Conservation (phyloP, 2,329 filamentous ascomycete species). For the Cladosporium sp. region DNA sequence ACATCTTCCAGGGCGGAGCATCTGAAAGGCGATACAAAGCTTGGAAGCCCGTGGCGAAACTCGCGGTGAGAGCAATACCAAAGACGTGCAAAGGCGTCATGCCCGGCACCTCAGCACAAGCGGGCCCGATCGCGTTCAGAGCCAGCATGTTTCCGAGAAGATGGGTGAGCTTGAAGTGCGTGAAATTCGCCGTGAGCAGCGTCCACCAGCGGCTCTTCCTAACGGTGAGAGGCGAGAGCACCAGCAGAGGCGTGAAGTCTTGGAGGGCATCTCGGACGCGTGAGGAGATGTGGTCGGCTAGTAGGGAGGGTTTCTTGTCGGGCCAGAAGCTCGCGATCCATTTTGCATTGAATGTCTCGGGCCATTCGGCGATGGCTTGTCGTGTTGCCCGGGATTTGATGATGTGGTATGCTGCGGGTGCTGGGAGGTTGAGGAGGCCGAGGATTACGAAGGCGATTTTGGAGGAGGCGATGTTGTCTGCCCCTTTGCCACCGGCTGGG, state of each 20-base stretch:
- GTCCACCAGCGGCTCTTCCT: slow-evolving; percentile 17
- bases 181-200: slow-evolving; percentile 20
- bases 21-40: background rate
- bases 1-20: background rate
- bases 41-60: slow-evolving; percentile 8
- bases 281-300: slow-evolving; percentile 11
- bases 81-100: slow-evolving; percentile 18
- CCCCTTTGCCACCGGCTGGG: background rate
- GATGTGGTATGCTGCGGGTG: slow-evolving; percentile 1
- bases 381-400: slow-evolving; percentile 9
- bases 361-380: slow-evolving; percentile 4
- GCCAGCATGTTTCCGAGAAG: slow-evolving; percentile 17
- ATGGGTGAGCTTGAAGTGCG: slow-evolving; percentile 17
- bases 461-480: background rate
- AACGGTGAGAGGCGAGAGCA: slow-evolving; percentile 34
- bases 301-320: slow-evolving; percentile 5
- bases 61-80: slow-evolving; percentile 17
- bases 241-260: background rate
- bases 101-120: slow-evolving; percentile 18
- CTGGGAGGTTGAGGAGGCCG: slow-evolving; percentile 18
- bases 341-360: slow-evolving; percentile 10
- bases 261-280: background rate
- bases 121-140: background rate
- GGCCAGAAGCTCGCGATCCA: slow-evolving; percentile 18
- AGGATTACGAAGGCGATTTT: slow-evolving; percentile 13